A percentile compares a stretch with the other conserved stretches of the same genome.
Evolutionary conservation across 148 eudicot species (phyloP).

Genomic region (Talinum fruticosum): DNA sequence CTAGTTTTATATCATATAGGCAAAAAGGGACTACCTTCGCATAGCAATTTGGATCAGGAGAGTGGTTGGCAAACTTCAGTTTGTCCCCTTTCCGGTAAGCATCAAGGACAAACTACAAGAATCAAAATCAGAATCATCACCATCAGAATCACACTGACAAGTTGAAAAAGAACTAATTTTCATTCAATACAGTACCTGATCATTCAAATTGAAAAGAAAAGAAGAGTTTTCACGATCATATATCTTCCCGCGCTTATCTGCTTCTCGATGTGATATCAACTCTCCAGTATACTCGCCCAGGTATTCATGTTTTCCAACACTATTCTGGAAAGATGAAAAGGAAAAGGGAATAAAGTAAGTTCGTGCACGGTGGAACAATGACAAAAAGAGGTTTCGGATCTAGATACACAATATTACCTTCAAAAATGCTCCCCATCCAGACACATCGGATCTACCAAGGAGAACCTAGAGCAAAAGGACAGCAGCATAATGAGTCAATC

Average conservation of each 20-base stretch:
- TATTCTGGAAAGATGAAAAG: conserved; percentile 46
- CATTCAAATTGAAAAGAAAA: conserved; percentile 89
- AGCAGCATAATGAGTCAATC: background rate
- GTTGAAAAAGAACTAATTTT: background rate
- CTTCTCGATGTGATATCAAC: conserved; percentile 95
- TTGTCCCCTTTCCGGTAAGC: conserved; percentile 94
- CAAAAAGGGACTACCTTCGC: conserved; percentile 64
- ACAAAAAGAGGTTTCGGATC: background rate
- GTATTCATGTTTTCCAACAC: conserved; percentile 85
- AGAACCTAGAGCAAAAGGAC: conserved; percentile 54
- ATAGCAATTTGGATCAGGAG: conserved; percentile 92
- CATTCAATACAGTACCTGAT: conserved; percentile 51
- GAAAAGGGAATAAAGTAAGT: conserved; percentile 14
- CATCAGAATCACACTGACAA: conserved; percentile 9
- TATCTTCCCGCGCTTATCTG: conserved; percentile 96
- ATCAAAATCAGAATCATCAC: background rate
- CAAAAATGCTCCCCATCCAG: conserved; percentile 99
- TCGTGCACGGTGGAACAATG: background rate
- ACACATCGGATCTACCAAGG: conserved; percentile 94
- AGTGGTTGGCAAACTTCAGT: conserved; percentile 95
- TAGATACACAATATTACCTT: conserved; percentile 47
- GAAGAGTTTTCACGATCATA: conserved; percentile 95
- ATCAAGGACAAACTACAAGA: conserved; percentile 85
- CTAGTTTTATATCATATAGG: background rate
- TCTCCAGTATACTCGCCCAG: conserved; percentile 99